These are phyloP conservation scores for Neurospora terricola DNA, from an alignment of 495 filamentous ascomycete genomes.

Conservation along the genomic window DNA sequence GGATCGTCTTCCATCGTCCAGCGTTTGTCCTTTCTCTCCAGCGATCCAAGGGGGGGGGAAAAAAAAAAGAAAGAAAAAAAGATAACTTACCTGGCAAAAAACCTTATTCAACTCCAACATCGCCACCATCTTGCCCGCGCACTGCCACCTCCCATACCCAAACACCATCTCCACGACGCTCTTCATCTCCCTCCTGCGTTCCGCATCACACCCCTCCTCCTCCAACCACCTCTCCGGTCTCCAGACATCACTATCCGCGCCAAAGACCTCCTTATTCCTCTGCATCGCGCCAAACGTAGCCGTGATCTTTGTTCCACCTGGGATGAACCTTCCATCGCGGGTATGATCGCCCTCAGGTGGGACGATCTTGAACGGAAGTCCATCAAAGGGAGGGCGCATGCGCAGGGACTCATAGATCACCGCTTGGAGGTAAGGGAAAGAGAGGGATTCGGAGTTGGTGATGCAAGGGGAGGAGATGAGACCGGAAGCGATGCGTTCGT, in stretches of 20 bases:
- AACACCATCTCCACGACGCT: constrained; percentile 29
- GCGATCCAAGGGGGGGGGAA: neutral
- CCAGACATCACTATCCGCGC: constrained; percentile 38
- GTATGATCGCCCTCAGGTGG: constrained; percentile 41
- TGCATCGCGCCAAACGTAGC: constrained; percentile 32
- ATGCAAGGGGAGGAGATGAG: constrained; percentile 22
- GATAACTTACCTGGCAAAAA: constrained; percentile 41
- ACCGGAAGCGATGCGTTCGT: constrained; percentile 24
- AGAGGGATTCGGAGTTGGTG: constrained; percentile 28
- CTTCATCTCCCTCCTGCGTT: constrained; percentile 27
- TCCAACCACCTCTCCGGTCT: constrained; percentile 50
- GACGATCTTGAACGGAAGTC: constrained; percentile 31
- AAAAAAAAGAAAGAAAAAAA: neutral
- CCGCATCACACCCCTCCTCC: constrained; percentile 8
- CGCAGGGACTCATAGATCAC: constrained; percentile 43
- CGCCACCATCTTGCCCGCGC: constrained; percentile 36
- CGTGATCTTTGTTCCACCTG: constrained; percentile 41
- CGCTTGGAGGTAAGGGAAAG: constrained; percentile 36
- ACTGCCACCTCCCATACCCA: constrained; percentile 34
- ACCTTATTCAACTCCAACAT: constrained; percentile 46
- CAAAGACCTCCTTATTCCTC: constrained; percentile 32
- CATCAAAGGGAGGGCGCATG: constrained; percentile 27
- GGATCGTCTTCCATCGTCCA: neutral
- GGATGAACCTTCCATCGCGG: constrained; percentile 38
- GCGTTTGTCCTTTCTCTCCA: neutral